These are phyloP conservation scores for Ophiognomonia clavigignenti-juglandacearum DNA, from an alignment of 2,329 filamentous ascomycete genomes.

Conservation along the genomic window DNA sequence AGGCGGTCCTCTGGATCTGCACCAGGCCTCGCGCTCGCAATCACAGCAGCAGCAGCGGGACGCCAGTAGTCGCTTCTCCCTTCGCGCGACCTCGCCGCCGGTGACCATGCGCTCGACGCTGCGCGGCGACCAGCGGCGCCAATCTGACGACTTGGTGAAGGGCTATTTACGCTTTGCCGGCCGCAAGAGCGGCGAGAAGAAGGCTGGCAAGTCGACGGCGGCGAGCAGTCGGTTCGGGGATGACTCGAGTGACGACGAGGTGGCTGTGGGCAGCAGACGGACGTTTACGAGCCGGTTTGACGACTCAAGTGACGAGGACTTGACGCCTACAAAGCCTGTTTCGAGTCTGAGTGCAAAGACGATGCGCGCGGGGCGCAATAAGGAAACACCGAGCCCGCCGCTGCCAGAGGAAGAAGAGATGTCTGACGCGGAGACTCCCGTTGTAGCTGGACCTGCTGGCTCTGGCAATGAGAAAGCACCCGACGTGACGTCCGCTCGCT, in stretches of 20 bases:
- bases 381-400: constrained; percentile 19
- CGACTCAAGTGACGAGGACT: constrained; percentile 60
- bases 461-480: constrained; percentile 39
- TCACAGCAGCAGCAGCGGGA: constrained; percentile 7
- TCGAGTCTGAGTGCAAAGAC: constrained; percentile 23
- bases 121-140: constrained; percentile 28
- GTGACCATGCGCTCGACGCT: constrained; percentile 39
- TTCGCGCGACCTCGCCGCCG: constrained; percentile 50
- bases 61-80: constrained; percentile 48
- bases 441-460: constrained; percentile 29
- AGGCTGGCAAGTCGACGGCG: constrained; percentile 17
- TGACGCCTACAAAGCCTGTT: constrained; percentile 23
- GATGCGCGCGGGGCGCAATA: constrained; percentile 10
- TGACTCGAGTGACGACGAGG: constrained; percentile 24
- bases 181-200: background rate
- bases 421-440: constrained; percentile 52
- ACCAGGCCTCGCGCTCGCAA: background rate
- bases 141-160: constrained; percentile 7
- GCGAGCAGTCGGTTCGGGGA: constrained; percentile 26
- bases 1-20: background rate
- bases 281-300: constrained; percentile 48
- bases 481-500: constrained; percentile 23
- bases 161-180: constrained; percentile 13
- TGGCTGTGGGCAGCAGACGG: constrained; percentile 23
- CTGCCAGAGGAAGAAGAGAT: constrained; percentile 43